Evolutionary conservation across 345 rosid species (phyloP).

Genomic region (Brassica cretica): DNA sequence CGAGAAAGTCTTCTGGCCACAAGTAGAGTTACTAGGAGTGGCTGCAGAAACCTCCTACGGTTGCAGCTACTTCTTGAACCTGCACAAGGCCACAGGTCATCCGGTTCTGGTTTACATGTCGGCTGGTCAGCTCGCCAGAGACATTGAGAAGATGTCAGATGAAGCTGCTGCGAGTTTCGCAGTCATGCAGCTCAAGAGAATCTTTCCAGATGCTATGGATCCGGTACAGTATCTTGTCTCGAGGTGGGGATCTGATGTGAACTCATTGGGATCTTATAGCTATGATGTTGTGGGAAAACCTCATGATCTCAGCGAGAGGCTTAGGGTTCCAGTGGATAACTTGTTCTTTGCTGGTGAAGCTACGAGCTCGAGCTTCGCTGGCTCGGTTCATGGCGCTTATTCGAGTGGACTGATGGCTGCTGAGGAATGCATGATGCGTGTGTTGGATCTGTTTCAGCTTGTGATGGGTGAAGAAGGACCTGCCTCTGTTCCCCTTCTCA

Average conservation of each 20-base stretch:
- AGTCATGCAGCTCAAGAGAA: slow-evolving; percentile 74
- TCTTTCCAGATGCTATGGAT: slow-evolving; percentile 73
- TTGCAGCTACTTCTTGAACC: slow-evolving; percentile 95
- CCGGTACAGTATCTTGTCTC: slow-evolving; percentile 84
- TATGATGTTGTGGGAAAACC: slow-evolving; percentile 77
- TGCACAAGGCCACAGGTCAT: slow-evolving; percentile 94
- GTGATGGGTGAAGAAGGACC: slow-evolving; percentile 72
- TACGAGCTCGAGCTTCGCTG: slow-evolving; percentile 68
- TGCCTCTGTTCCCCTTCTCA: slow-evolving; percentile 69
- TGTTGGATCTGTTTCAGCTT: slow-evolving; percentile 75
- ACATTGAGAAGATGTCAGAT: slow-evolving; percentile 96
- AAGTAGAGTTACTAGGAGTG: slow-evolving; percentile 92
- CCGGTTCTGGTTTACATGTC: slow-evolving; percentile 93
- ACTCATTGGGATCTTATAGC: slow-evolving; percentile 88
- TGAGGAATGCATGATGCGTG: slow-evolving; percentile 91
- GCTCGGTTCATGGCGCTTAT: slow-evolving; percentile 91
- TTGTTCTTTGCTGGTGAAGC: slow-evolving; percentile 98
- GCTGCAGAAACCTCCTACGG: slow-evolving; percentile 85
- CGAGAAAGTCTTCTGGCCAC: slow-evolving; percentile 92
- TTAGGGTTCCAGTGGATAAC: slow-evolving; percentile 88
- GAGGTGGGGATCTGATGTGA: slow-evolving; percentile 62
- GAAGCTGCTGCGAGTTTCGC: slow-evolving; percentile 91
- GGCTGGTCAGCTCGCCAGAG: slow-evolving; percentile 92
- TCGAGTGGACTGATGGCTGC: slow-evolving; percentile 90
- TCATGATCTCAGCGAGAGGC: slow-evolving; percentile 83